Evolutionary conservation across 768 basidiomycete genomes (phyloP).

Genomic region (Russula foetens): DNA sequence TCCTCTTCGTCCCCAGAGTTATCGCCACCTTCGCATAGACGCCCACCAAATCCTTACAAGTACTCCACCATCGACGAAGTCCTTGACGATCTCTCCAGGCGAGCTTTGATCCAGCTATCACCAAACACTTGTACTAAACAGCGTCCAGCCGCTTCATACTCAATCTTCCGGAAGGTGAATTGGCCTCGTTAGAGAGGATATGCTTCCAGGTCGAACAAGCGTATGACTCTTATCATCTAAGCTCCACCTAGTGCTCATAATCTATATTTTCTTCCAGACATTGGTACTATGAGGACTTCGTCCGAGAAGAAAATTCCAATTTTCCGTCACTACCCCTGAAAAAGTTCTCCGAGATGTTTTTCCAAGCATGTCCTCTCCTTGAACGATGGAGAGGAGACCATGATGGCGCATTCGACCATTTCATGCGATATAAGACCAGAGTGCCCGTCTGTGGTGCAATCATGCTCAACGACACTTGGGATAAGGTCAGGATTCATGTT

Average conservation of each 20-base stretch:
- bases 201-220: constrained; percentile 99
- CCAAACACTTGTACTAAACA: constrained; percentile 15
- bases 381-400: constrained; percentile 80
- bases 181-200: constrained; percentile 83
- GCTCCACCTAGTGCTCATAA: constrained; percentile 6
- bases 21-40: constrained; percentile 30
- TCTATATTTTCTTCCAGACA: constrained; percentile 47
- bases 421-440: constrained; percentile 93
- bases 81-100: constrained; percentile 89
- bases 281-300: constrained; percentile 99
- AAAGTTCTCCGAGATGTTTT: constrained; percentile 88
- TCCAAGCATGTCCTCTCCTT: constrained; percentile 75
- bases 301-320: constrained; percentile 82
- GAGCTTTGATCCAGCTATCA: constrained; percentile 10
- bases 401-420: constrained; percentile 77
- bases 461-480: constrained; percentile 85
- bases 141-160: constrained; percentile 80
- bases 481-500: constrained; percentile 56
- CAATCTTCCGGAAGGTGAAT: constrained; percentile 91
- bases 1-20: constrained; percentile 77
- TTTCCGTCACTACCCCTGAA: constrained; percentile 86
- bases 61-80: constrained; percentile 65
- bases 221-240: constrained; percentile 41
- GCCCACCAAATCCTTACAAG: constrained; percentile 57
- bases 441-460: constrained; percentile 98